Evolutionary conservation across 163 green algal species (phyloP).

Genomic region (Chlorella variabilis): DNA sequence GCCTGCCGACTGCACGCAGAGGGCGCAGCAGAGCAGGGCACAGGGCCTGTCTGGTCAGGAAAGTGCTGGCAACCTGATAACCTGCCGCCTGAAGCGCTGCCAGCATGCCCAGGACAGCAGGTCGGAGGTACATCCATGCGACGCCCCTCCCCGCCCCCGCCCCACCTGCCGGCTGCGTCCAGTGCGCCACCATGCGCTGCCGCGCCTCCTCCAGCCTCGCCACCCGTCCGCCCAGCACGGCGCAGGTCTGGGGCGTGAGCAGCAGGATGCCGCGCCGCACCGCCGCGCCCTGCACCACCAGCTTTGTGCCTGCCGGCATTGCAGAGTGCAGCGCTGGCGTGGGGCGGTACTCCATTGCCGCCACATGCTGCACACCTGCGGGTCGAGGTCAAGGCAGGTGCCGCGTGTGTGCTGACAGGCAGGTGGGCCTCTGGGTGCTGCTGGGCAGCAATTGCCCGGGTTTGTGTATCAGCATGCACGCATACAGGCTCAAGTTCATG

Average conservation of each 20-base stretch:
- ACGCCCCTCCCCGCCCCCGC: background rate
- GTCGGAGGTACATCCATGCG: too few species aligned
- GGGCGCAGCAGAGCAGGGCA: background rate
- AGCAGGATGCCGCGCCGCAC: slow-evolving; percentile 54
- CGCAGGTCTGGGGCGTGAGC: slow-evolving; percentile 45
- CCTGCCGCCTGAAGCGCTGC: too few species aligned
- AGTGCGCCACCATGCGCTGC: slow-evolving; percentile 42
- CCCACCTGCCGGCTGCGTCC: slow-evolving; percentile 47
- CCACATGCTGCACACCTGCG: slow-evolving; percentile 47
- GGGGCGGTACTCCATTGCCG: slow-evolving; percentile 43
- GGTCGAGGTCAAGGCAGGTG: background rate
- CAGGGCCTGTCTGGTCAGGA: too few species aligned
- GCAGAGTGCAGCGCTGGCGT: slow-evolving; percentile 24
- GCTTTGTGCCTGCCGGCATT: slow-evolving; percentile 47
- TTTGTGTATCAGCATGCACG: background rate
- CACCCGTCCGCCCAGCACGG: slow-evolving; percentile 57
- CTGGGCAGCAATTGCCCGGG: too few species aligned
- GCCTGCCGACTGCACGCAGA: slow-evolving; percentile 22
- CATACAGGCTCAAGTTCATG: too few species aligned
- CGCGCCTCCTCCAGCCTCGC: slow-evolving; percentile 48
- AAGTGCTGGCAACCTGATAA: too few species aligned
- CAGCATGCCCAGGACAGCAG: too few species aligned
- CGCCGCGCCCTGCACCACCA: slow-evolving; percentile 37
- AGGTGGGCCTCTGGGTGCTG: background rate
- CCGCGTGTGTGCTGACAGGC: background rate